phyloP scores from a whole-genome alignment of 768 basidiomycete genomes.

The Cystobasidium onofrii region DNA sequence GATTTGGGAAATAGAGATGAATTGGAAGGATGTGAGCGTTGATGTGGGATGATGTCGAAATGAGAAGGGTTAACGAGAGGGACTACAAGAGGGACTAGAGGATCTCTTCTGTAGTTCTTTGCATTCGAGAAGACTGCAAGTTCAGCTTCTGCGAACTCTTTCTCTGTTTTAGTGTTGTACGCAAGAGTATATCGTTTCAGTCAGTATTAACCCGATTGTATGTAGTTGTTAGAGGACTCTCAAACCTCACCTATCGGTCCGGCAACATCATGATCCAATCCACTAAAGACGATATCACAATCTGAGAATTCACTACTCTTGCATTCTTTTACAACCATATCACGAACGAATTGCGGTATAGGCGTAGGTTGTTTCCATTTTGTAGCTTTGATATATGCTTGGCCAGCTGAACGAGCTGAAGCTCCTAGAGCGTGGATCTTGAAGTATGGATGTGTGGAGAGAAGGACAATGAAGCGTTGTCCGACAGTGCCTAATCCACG shows the following conservation, averaged over 20 bases:
- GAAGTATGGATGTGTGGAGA: conserved; percentile 85
- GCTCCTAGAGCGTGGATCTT: conserved; percentile 77
- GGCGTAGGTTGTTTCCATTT: conserved; percentile 77
- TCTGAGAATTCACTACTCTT: conserved; percentile 64
- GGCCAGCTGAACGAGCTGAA: conserved; percentile 76
- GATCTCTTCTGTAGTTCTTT: conserved; percentile 91
- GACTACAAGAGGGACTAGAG: conserved; percentile 85
- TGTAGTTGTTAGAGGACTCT: neutral
- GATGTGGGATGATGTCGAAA: conserved; percentile 72
- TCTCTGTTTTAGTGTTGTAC: conserved; percentile 53
- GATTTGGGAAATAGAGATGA: conserved; percentile 48
- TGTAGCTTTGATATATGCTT: conserved; percentile 62
- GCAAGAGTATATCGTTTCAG: neutral
- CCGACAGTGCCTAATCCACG: conserved; percentile 78
- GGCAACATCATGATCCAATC: conserved; percentile 89
- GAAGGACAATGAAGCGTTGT: conserved; percentile 84
- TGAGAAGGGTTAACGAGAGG: conserved; percentile 89
- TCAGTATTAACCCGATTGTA: neutral
- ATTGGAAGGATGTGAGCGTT: conserved; percentile 52
- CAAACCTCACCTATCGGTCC: conserved; percentile 76
- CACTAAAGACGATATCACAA: conserved; percentile 83
- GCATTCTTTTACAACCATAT: conserved; percentile 68
- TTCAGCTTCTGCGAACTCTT: conserved; percentile 74
- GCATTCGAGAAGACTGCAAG: conserved; percentile 91
- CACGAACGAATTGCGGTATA: conserved; percentile 60